Evolutionary conservation across 306 rosid genomes (phyloP).

Genomic region (Lagenaria siceraria): DNA sequence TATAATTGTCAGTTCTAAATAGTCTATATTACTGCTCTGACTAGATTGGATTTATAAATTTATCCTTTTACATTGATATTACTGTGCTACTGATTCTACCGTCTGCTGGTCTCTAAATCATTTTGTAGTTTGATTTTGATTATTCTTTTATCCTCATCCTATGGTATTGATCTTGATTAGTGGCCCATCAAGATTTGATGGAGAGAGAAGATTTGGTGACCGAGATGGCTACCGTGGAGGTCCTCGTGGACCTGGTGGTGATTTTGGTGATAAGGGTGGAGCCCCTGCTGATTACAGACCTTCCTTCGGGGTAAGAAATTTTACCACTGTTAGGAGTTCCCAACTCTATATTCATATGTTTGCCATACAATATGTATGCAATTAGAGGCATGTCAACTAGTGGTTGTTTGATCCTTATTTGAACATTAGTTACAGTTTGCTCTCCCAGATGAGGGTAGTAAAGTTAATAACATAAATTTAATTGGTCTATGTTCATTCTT

Average conservation of each 20-base stretch:
- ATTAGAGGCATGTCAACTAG: not conserved
- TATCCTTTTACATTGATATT: not conserved
- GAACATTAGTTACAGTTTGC: not conserved
- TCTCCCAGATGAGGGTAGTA: not conserved
- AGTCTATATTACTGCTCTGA: not conserved
- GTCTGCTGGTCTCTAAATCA: not conserved
- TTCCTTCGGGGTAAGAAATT: conserved; percentile 24
- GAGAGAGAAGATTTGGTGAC: conserved; percentile 38
- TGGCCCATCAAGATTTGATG: conserved; percentile 40
- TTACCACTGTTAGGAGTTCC: not conserved
- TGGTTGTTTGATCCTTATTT: not conserved
- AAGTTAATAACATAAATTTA: not conserved
- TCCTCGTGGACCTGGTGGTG: conserved; percentile 39
- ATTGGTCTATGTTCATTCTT: not conserved
- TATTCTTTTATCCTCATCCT: not conserved
- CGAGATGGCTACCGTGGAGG: conserved; percentile 41
- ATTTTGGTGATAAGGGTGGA: conserved; percentile 36
- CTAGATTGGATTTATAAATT: not conserved
- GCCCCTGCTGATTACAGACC: conserved; percentile 46
- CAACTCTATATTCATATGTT: not conserved
- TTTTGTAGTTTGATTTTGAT: not conserved
- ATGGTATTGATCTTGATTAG: conserved; percentile 5
- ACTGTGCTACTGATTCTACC: not conserved
- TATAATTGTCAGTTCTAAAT: not conserved
- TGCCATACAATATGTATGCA: not conserved